These are phyloP conservation scores for Wickerhamomyces sydowiorum DNA, from an alignment of 805 yeast genomes.

Conservation along the genomic window DNA sequence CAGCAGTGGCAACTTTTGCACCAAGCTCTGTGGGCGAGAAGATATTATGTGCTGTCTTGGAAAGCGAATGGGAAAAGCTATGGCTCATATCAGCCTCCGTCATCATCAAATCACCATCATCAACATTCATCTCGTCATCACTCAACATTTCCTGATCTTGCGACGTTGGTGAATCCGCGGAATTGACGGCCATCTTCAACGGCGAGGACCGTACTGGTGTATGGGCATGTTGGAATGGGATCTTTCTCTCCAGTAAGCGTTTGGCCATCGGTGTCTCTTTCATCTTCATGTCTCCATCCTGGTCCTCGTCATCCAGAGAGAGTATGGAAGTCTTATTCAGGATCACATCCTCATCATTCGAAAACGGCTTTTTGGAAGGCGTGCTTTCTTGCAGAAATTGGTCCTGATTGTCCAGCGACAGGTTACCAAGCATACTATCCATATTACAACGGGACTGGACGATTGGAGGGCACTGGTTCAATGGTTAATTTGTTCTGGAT, in stretches of 20 bases:
- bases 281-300: neutral
- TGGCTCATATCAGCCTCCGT: neutral
- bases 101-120: neutral
- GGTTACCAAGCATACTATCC: neutral
- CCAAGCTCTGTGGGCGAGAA: neutral
- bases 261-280: neutral
- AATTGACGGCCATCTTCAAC: neutral
- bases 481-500: neutral
- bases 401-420: neutral
- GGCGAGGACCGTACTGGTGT: neutral
- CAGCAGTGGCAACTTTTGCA: neutral
- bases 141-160: neutral
- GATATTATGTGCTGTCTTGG: neutral
- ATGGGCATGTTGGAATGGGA: neutral
- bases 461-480: no score
- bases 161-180: neutral
- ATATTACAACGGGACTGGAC: no score
- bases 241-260: neutral
- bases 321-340: neutral
- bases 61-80: neutral
- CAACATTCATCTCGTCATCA: neutral
- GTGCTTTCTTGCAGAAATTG: neutral
- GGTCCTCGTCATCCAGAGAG: neutral
- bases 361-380: neutral
- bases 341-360: neutral